Base-by-base conservation (phyloP, 495 filamentous ascomycete genomes). In the Cercophora newfieldiana region DNA sequence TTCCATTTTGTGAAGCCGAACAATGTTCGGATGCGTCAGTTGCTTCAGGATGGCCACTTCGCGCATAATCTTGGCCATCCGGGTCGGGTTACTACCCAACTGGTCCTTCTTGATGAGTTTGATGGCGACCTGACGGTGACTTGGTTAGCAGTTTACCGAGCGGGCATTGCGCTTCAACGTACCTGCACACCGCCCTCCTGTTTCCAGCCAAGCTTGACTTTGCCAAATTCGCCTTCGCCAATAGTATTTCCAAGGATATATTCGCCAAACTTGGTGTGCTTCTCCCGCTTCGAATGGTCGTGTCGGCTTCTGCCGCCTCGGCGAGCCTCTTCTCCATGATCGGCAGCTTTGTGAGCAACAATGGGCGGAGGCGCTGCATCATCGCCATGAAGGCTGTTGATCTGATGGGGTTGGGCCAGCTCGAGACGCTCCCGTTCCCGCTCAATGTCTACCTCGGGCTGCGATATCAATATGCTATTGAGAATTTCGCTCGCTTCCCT, bases 181-280 rank as follows among this genome's bases (percentile, higher is more conserved):
- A 88, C 87, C 78, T 89, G 85, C 51, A 97, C 89, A 64, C 90
- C 93, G 28, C 92, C 93, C 77, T 97, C 94, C 74, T 90, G 88
- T 79, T 97, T 98, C 95, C 96, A 99, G n/a, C 95, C 95, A 71
- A 99, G 85, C 77, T 97, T 98, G 70, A 99, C 95, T 74, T 99
- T 99, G 59, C 95, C 95, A 75, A 99, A 99, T 72, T 99, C 95
- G 31, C 95, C 95, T 80, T 98, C 95, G 56, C 95, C 95, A 28
- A 99, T 88, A n/a, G 94, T 97, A 70, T 97, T 93, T 4, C 95
- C 95, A 8, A 99, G 83, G 63, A 95, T 92, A 73, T 97, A 99
- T 26, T 96, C 91, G 44, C 95, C 96, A 74, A 98, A 98, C 16
- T 88, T 91, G 22, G 88, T 93, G 65, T 93, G 91, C 79, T 96